These are phyloP conservation scores for Thielaviopsis musarum DNA, from an alignment of 2,329 filamentous ascomycete genomes.

Conservation along the genomic window DNA sequence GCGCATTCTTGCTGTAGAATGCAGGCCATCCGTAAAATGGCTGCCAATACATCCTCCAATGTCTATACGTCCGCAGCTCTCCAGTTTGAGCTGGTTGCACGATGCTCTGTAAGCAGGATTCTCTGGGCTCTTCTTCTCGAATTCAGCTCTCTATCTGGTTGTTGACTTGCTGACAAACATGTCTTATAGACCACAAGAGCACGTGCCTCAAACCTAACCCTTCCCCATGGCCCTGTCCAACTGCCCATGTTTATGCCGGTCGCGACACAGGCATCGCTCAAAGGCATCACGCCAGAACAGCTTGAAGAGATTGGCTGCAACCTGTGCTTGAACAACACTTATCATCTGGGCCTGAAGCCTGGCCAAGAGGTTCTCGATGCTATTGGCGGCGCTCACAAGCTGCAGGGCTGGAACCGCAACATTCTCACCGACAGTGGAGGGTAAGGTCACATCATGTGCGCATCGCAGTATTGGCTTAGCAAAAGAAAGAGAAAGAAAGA, in stretches of 20 bases:
- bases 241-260: slow-evolving; percentile 98
- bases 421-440: slow-evolving; percentile 71
- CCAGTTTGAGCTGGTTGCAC: slow-evolving; percentile 60
- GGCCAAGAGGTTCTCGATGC: slow-evolving; percentile 77
- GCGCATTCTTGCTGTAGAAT: slow-evolving; percentile 2
- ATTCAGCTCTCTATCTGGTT: not conserved
- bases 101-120: slow-evolving; percentile 52
- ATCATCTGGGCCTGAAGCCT: slow-evolving; percentile 87
- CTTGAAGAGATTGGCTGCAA: slow-evolving; percentile 78
- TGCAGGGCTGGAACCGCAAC: slow-evolving; percentile 93
- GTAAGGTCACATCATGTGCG: slow-evolving; percentile 23
- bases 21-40: slow-evolving; percentile 10
- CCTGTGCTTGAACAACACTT: slow-evolving; percentile 93
- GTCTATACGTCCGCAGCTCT: slow-evolving; percentile 47
- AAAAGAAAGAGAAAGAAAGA: too few relatives aligned
- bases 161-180: not conserved
- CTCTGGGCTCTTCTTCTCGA: not conserved
- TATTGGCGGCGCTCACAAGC: slow-evolving; percentile 79
- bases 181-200: slow-evolving; percentile 68
- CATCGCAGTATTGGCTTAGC: not conserved
- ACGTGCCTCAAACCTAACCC: slow-evolving; percentile 67
- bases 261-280: slow-evolving; percentile 88
- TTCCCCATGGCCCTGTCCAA: slow-evolving; percentile 82
- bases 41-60: slow-evolving; percentile 15
- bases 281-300: slow-evolving; percentile 84